These are phyloP conservation scores for Paulownia fortunei DNA, from an alignment of 257 asterid genomes.

Conservation along the genomic window DNA sequence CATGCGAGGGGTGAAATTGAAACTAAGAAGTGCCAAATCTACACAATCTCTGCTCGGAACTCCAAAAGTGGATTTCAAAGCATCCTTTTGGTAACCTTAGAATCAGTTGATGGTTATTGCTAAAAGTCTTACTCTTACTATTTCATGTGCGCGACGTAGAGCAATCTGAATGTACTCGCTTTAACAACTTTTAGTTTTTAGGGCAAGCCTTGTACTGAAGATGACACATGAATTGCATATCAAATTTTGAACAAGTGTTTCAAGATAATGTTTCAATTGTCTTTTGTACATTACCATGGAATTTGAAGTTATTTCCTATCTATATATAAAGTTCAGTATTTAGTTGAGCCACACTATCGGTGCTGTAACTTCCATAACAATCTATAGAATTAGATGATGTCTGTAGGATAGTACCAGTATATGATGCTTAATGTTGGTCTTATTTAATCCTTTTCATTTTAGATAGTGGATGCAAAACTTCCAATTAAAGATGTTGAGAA, in stretches of 20 bases:
- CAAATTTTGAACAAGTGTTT: neutral
- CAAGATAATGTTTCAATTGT: too few relatives aligned
- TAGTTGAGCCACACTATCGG: neutral
- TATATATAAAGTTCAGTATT: neutral
- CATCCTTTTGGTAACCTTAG: too few relatives aligned
- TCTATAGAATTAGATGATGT: neutral
- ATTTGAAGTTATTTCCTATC: too few relatives aligned
- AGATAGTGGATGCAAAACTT: conserved; percentile 66
- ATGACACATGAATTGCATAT: neutral
- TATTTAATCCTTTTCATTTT: conserved; percentile 23
- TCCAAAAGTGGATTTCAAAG: too few relatives aligned
- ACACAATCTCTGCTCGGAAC: too few relatives aligned
- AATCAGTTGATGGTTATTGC: too few relatives aligned
- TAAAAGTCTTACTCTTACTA: neutral
- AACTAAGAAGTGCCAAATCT: too few relatives aligned
- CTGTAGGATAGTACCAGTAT: neutral
- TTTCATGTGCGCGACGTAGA: too few relatives aligned
- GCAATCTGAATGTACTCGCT: too few relatives aligned
- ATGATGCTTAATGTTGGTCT: neutral
- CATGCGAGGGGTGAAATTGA: neutral
- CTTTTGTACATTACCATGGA: too few relatives aligned
- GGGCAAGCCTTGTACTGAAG: neutral
- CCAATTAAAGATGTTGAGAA: conserved; percentile 66
- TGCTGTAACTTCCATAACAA: neutral
- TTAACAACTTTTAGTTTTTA: neutral